Evolutionary conservation across 306 rosid species (phyloP).

Genomic region (Inga oerstediana): DNA sequence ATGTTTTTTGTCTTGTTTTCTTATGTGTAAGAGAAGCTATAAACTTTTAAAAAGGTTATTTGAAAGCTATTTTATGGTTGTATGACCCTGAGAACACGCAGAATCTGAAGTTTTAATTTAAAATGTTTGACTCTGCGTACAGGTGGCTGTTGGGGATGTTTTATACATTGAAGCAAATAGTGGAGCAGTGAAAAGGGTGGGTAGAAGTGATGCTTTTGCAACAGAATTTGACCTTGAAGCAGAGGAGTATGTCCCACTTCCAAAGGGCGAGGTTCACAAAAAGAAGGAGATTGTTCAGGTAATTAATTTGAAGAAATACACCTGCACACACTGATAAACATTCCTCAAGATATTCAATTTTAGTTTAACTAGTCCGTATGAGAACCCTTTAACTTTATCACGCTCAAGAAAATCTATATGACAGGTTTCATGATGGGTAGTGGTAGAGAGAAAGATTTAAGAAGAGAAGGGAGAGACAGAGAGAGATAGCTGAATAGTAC

Average conservation of each 20-base stretch:
- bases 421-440: background rate
- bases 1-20: background rate
- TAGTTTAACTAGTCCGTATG: background rate
- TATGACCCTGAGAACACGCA: background rate
- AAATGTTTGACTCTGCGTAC: slow-evolving; percentile 24
- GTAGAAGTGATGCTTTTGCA: slow-evolving; percentile 98
- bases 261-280: slow-evolving; percentile 99
- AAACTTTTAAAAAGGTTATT: background rate
- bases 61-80: slow-evolving; percentile 12
- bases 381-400: slow-evolving; percentile 6
- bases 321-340: slow-evolving; percentile 1
- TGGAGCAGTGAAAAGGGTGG: slow-evolving; percentile 97
- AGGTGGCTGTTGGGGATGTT: slow-evolving; percentile 98
- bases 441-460: background rate
- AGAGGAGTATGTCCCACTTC: slow-evolving; percentile 97
- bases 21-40: background rate
- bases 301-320: slow-evolving; percentile 32
- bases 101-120: slow-evolving; percentile 5
- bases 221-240: slow-evolving; percentile 98
- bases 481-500: background rate
- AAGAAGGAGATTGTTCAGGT: slow-evolving; percentile 98
- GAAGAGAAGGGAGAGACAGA: background rate
- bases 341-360: slow-evolving; percentile 15
- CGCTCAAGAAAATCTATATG: slow-evolving; percentile 1
- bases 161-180: slow-evolving; percentile 94